Evolutionary conservation across 2,329 filamentous ascomycete genomes (phyloP).

Genomic region (Golovinomyces cichoracearum): DNA sequence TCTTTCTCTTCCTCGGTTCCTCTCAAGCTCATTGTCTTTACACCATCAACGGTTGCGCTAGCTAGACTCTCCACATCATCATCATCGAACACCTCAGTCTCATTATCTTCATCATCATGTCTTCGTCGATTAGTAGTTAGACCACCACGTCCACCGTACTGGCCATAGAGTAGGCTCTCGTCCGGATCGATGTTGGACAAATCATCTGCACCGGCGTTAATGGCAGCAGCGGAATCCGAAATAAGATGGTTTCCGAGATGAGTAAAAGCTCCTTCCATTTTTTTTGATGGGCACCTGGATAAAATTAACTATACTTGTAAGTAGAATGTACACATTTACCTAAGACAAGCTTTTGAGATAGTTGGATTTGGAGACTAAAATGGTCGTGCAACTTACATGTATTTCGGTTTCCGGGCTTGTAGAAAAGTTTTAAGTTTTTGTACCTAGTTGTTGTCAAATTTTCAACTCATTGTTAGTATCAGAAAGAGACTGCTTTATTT

Average conservation of each 20-base stretch:
- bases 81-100: slow-evolving; percentile 58
- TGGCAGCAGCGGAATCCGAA: slow-evolving; percentile 59
- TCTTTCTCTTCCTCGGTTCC: slow-evolving; percentile 64
- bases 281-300: slow-evolving; percentile 1
- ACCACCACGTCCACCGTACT: slow-evolving; percentile 33
- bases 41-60: slow-evolving; percentile 54
- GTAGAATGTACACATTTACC: neutral
- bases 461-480: neutral
- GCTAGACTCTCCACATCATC: slow-evolving; percentile 51
- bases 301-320: neutral
- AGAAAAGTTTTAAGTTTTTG: no score
- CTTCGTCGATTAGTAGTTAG: slow-evolving; percentile 27
- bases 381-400: neutral
- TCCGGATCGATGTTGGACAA: slow-evolving; percentile 47
- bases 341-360: neutral
- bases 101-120: slow-evolving; percentile 73
- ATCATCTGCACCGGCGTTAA: slow-evolving; percentile 59
- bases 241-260: slow-evolving; percentile 69
- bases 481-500: no score
- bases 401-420: neutral
- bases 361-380: no score
- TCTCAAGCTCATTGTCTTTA: slow-evolving; percentile 35
- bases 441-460: neutral
- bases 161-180: slow-evolving; percentile 53
- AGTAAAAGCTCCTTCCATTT: slow-evolving; percentile 70